Base-by-base conservation (phyloP, 1,284 basidiomycete genomes). In the Tilletia horrida region DNA sequence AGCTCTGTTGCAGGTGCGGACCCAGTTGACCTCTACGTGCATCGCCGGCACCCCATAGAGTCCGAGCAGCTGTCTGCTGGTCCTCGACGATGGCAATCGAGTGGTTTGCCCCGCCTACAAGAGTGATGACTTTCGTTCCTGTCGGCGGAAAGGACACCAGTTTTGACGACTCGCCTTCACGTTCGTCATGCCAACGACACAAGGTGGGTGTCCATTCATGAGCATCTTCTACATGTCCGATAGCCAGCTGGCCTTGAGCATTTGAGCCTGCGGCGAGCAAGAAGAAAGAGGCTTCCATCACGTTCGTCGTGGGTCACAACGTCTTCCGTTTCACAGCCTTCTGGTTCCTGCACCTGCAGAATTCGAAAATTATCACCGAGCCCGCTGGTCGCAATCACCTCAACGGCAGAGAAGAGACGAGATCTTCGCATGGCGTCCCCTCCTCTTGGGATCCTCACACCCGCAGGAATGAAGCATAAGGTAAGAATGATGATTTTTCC, bases 251-350 rank as follows among this genome's bases (percentile, higher is more conserved):
- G 31, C 66, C 66, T 7, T 27, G 43, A n/a, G 66, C 61, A 31
- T 67, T 67, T 21, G 66, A 67, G 25, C 66, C 66, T 13, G 66
- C 66, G 35, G 40, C 43, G 42, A 67, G 59, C 23, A 67, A 29
- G 29, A 59, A 31, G 27, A 18, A 35, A 40, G 4, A 6, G 11
- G 6, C 11, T 11, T 6, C 11, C 35, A 40, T 40, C 35, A 40
- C 4, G 35, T n/a, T n/a, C n/a, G n/a, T n/a, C n/a, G n/a, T n/a
- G n/a, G n/a, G n/a, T n/a, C n/a, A n/a, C n/a, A n/a, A n/a, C n/a
- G n/a, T n/a, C n/a, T n/a, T n/a, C n/a, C n/a, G n/a, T n/a, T n/a
- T n/a, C n/a, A n/a, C n/a, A n/a, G n/a, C n/a, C n/a, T n/a, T n/a
- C n/a, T n/a, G n/a, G n/a, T n/a, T n/a, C n/a, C n/a, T n/a, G n/a